Base-by-base conservation (phyloP, 768 basidiomycete genomes). In the Hygrophoropsis aurantiaca region DNA sequence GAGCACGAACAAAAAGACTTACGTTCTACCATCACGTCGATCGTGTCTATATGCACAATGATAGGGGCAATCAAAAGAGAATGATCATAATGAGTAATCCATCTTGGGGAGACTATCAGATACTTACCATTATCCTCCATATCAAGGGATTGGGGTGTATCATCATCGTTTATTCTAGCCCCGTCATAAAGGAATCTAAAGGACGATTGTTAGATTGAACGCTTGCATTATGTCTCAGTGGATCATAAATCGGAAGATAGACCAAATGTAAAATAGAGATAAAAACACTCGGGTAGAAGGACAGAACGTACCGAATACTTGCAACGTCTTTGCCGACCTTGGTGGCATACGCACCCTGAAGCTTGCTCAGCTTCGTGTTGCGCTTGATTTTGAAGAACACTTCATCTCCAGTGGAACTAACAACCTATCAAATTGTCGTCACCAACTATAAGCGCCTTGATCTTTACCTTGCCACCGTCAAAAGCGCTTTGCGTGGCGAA, bases 11-110 rank as follows among this genome's bases (percentile, higher is more conserved):
- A 48, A 40, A 24, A 38, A 11, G n/a, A 78, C 84, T 54, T 73
- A 94, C 92, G 93, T 73, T 95, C 92, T 50, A 95, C 88, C 87
- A 94, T 90, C 52, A 94, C 94, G 77, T 97, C 94, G 69, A 97
- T 93, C 6, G 91, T 84, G 64, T 97, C 94, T 84, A 58, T 19
- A 42, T 47, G 24, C 49, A 38, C 46, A 44, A 51, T 24, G 52
- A 26, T 13, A 35, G 27, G 25, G 18, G 11, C 26, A n/a, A n/a
- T 26, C 34, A 30, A 19, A 24, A 43, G 20, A 44, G 37, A 26
- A 46, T 19, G 43, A 48, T 25, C 42, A 27, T 19, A 42, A 37
- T 19, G 21, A 55, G 11, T 18, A 34, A 26, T 46, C 13, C 47
- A 11, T 10, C 23, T 9, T 20, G 13, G n/a, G n/a, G n/a, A 45